Evolutionary conservation across 148 eudicot genomes (phyloP).

Genomic region (Polygonum maritimum): DNA sequence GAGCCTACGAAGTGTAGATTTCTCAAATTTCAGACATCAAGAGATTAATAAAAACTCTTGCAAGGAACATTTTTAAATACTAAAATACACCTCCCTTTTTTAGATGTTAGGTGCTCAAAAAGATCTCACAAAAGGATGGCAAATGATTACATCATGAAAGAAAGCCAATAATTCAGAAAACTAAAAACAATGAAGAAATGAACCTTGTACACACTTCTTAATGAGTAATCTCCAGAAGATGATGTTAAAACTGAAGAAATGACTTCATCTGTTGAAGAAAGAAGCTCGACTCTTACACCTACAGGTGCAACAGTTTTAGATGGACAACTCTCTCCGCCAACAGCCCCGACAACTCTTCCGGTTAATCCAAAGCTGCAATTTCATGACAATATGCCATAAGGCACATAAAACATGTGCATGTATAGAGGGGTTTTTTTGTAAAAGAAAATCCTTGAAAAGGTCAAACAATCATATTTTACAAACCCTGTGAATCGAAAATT

Average conservation of each 20-base stretch:
- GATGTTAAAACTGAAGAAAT: constrained; percentile 70
- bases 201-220: constrained; percentile 78
- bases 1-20: too few species aligned
- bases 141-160: neutral
- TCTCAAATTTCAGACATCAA: too few species aligned
- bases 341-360: constrained; percentile 81
- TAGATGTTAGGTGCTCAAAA: too few species aligned
- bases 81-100: too few species aligned
- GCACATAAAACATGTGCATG: constrained; percentile 1
- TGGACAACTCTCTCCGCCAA: constrained; percentile 75
- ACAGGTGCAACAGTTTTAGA: constrained; percentile 77
- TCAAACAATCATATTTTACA: neutral
- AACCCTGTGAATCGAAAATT: constrained; percentile 96
- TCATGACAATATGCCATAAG: neutral
- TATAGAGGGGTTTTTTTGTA: neutral
- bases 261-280: constrained; percentile 48
- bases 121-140: neutral
- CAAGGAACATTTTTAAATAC: too few species aligned
- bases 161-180: neutral
- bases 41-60: too few species aligned
- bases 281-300: constrained; percentile 73
- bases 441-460: constrained; percentile 2
- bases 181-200: neutral
- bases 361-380: constrained; percentile 66
- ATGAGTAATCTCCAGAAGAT: constrained; percentile 55